A percentile compares a stretch with the other conserved stretches of the same genome.
Evolutionary conservation across 257 asterid species (phyloP).

Genomic region (Solanum pennellii): DNA sequence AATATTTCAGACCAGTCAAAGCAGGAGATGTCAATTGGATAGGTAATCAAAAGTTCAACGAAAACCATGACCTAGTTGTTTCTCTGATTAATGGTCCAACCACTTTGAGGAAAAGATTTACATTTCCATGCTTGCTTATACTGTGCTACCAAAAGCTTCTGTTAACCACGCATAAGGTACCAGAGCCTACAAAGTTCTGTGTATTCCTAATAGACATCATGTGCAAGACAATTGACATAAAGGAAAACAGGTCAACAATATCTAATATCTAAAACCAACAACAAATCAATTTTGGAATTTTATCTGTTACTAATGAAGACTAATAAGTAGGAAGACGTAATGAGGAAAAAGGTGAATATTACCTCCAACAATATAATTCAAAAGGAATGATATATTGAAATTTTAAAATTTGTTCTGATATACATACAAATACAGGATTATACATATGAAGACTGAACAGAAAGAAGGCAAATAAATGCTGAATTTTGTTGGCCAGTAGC

Average conservation of each 20-base stretch:
- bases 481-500: not conserved
- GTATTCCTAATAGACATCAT: not conserved
- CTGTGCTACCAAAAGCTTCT: not conserved
- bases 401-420: not conserved
- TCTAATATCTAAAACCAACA: not conserved
- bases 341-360: not conserved
- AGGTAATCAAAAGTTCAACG: not conserved
- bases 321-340: not conserved
- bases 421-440: not conserved
- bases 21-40: not conserved
- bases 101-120: not conserved
- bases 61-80: not conserved
- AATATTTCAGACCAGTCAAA: not conserved
- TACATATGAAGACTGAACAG: not conserved
- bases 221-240: not conserved
- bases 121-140: not conserved
- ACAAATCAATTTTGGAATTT: not conserved
- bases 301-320: not conserved
- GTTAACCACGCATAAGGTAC: not conserved
- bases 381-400: not conserved
- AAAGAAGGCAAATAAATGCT: not conserved
- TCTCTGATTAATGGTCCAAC: not conserved
- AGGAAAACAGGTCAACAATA: not conserved
- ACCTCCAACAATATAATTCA: not conserved
- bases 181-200: not conserved